Conservation (phyloP, 306 rosid genomes). For the Prunus persica region DNA sequence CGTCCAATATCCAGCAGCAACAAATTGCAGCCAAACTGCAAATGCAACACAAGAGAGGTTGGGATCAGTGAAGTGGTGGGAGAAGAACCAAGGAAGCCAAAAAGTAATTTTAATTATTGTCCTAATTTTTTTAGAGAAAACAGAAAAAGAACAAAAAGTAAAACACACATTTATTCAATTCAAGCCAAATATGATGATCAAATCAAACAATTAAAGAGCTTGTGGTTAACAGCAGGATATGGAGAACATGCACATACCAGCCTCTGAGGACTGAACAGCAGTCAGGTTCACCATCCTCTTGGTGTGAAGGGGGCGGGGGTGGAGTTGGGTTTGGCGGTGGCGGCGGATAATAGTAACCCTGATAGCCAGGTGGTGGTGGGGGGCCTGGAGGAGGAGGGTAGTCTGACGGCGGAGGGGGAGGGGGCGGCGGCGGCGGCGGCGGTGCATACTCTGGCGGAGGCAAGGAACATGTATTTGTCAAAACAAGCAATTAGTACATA, state of each 20-base stretch:
- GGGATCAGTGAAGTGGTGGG: neutral
- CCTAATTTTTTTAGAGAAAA: neutral
- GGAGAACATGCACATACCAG: conserved; percentile 5
- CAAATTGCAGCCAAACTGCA: conserved; percentile 22
- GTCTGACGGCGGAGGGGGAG: neutral
- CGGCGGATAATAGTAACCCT: neutral
- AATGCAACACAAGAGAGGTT: neutral
- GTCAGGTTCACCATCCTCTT: neutral
- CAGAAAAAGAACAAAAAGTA: neutral
- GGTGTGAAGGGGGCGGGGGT: neutral
- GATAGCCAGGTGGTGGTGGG: neutral
- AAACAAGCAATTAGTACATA: neutral
- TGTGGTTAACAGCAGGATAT: neutral
- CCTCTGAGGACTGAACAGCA: conserved; percentile 3
- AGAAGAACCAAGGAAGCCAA: neutral
- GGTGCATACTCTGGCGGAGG: neutral
- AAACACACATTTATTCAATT: neutral
- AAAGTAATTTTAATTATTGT: neutral
- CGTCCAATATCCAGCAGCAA: conserved; percentile 21
- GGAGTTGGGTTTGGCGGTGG: neutral
- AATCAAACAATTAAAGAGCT: neutral
- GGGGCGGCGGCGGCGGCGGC: neutral
- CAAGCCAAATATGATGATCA: neutral
- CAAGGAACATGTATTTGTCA: neutral
- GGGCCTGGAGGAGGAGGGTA: neutral